Conservation (phyloP, 108 stramenopile genomes). For the Cyclotella baltica region DNA sequence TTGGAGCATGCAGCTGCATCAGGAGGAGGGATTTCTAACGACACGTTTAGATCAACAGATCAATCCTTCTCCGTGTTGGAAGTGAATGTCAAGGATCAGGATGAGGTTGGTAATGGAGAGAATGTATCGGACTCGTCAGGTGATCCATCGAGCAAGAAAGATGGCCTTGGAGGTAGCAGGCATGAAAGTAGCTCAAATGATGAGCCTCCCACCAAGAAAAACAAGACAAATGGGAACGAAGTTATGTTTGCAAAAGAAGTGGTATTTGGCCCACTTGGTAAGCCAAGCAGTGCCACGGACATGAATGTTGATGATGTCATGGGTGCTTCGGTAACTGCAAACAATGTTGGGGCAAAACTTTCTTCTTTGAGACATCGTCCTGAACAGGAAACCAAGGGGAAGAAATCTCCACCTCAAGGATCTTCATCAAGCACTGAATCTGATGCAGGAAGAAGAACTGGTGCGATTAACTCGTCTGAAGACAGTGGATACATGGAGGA, state of each 20-base stretch:
- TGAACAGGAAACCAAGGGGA: conserved; percentile 10
- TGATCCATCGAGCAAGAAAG: conserved; percentile 22
- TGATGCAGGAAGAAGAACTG: neutral
- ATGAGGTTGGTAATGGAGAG: conserved; percentile 38
- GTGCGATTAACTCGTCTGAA: conserved; percentile 67
- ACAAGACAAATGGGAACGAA: neutral
- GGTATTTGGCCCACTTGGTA: no score
- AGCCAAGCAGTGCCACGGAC: no score
- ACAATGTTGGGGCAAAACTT: conserved; percentile 83
- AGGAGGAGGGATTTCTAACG: conserved; percentile 19
- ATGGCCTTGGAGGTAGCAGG: neutral
- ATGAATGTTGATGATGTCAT: conserved; percentile 64
- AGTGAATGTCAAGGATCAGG: conserved; percentile 40
- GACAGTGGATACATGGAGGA: conserved; percentile 87
- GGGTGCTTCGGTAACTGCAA: conserved; percentile 85
- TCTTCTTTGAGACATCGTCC: conserved; percentile 74
- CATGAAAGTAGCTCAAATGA: neutral
- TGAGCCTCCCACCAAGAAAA: neutral
- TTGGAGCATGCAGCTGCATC: conserved; percentile 29
- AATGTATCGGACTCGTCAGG: conserved; percentile 46
- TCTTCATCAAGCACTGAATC: conserved; percentile 65
- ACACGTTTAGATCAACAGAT: conserved; percentile 50
- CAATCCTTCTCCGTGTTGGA: conserved; percentile 54
- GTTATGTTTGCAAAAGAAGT: no score
- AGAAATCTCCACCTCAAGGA: neutral